phyloP scores from a whole-genome alignment of 2,329 filamentous ascomycete species.

The Botrytis medusae region DNA sequence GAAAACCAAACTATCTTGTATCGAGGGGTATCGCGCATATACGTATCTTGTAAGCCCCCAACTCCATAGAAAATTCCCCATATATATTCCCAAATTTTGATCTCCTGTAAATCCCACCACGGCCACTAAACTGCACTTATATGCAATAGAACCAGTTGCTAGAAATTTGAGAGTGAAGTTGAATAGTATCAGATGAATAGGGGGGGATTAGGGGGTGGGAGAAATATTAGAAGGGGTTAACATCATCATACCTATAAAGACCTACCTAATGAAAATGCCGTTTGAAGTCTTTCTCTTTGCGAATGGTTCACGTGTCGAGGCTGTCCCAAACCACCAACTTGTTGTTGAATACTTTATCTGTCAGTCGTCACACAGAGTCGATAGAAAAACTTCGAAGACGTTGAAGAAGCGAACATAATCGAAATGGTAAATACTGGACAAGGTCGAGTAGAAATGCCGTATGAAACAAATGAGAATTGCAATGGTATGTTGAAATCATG shows the following conservation, averaged over 20 bases:
- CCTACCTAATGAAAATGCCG: conserved; percentile 27
- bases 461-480: neutral
- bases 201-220: conserved; percentile 18
- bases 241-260: conserved; percentile 34
- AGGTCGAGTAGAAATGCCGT: conserved; percentile 12
- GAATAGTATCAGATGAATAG: conserved; percentile 28
- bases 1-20: conserved; percentile 6
- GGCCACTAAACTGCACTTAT: conserved; percentile 26
- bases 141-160: conserved; percentile 30
- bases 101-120: conserved; percentile 2
- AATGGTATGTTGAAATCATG: conserved; percentile 27
- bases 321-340: neutral
- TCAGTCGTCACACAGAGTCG: conserved; percentile 4
- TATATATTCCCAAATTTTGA: conserved; percentile 10
- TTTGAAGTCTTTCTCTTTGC: neutral
- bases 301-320: neutral
- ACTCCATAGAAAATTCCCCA: conserved; percentile 5
- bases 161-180: conserved; percentile 26
- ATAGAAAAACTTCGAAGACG: conserved; percentile 17
- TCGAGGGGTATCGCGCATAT: conserved; percentile 19
- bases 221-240: conserved; percentile 22
- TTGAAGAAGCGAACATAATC: neutral
- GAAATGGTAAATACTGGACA: neutral
- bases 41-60: conserved; percentile 12
- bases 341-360: neutral